Base-by-base conservation (phyloP, 164 flowering plant genomes). In the Tetracentron sinense region DNA sequence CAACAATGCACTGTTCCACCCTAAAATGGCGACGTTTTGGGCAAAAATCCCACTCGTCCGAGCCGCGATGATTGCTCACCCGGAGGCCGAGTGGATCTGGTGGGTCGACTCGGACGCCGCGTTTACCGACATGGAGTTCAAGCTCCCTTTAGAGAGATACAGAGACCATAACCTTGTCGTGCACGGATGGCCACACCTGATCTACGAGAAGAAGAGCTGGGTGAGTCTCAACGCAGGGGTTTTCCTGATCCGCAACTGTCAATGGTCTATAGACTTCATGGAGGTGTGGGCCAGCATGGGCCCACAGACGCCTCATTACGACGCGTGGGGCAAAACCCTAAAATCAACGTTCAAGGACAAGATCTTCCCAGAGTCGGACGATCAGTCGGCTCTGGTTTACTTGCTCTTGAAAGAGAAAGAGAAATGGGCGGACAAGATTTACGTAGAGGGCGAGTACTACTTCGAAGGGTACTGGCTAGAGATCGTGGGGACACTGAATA, bases 81-180 rank as follows among this genome's bases (percentile, higher is more conserved):
- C 99, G 63, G 97, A 91, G 69, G 85, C 86, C 22, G 98, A 94
- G 83, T 94, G 99, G 99, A 81, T 94, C 76, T 94, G 92, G 92
- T 94, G 97, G 99, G 92, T 94, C 31, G 99, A 94, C 81, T 89
- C 97, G 59, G 99, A 94, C 76, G 99, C 99, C 30, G 72, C 79
- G 42, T 74, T 94, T 73, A 87, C 97, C 28, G 99, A 91, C 72
- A 94, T 94, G 99, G 96, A 89, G 33, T 94, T 87, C 78, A 72
- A 78, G 73, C 83, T 87, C 11, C 99, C 99, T 0, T 63, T 93
- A 25, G 74, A 77, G 12, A 76, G 76, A 42, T 93, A 91, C 81
- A 69, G 59, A 42, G 65, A 70, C 54, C 80, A 85, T 60, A 86
- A 94, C 66, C 57, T 94, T 0, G 75, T 94, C 20, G 80, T 91